Evolutionary conservation across 2,329 filamentous ascomycete species (phyloP).

Genomic region (Colletotrichum chrysophilum): DNA sequence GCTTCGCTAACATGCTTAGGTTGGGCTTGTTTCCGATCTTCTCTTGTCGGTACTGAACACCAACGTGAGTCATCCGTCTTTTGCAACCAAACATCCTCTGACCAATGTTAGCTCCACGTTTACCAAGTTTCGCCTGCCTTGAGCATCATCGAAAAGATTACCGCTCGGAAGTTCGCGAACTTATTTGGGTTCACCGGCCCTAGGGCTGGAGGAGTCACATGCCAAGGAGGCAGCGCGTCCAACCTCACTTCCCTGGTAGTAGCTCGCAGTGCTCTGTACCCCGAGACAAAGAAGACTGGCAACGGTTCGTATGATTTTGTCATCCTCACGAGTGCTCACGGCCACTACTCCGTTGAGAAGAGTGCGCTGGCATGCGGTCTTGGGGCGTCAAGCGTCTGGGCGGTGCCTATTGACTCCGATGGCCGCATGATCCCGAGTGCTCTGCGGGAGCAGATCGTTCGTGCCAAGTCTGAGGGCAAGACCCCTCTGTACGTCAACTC

Average conservation of each 20-base stretch:
- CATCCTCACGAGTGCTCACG: constrained; percentile 87
- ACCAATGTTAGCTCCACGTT: constrained; percentile 71
- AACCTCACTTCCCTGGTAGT: constrained; percentile 87
- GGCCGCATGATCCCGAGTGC: constrained; percentile 75
- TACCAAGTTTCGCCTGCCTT: constrained; percentile 92
- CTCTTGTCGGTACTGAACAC: constrained; percentile 88
- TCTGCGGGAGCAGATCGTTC: constrained; percentile 66
- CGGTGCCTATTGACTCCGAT: constrained; percentile 73
- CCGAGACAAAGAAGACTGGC: constrained; percentile 75
- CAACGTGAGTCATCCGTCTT: constrained; percentile 62
- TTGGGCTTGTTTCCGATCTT: constrained; percentile 84
- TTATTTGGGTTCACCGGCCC: constrained; percentile 79
- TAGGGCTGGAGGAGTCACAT: constrained; percentile 75
- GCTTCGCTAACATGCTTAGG: constrained; percentile 44
- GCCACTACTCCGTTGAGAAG: constrained; percentile 95
- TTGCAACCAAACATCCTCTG: neutral
- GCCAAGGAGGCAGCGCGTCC: constrained; percentile 83
- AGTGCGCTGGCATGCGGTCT: constrained; percentile 90
- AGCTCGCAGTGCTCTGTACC: constrained; percentile 85
- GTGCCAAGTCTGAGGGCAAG: constrained; percentile 69
- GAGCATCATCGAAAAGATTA: constrained; percentile 86
- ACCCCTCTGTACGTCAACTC: constrained; percentile 95
- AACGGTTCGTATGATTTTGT: constrained; percentile 72
- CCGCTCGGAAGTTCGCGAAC: constrained; percentile 72
- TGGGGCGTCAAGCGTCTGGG: constrained; percentile 74